Base-by-base conservation (phyloP, 805 yeast genomes). In the Suhomyces kilbournensis region DNA sequence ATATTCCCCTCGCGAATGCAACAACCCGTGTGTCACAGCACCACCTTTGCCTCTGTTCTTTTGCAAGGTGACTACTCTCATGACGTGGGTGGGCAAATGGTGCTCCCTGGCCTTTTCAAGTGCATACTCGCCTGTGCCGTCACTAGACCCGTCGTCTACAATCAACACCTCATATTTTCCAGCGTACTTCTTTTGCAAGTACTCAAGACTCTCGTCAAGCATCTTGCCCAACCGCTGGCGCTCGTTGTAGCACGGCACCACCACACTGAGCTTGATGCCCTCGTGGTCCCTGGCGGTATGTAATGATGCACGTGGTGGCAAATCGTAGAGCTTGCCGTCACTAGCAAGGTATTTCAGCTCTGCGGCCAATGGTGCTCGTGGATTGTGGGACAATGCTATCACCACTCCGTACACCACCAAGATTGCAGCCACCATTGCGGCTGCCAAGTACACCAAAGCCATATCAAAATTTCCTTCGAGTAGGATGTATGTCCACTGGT, bases 171-270 rank as follows among this genome's bases (percentile, higher is more conserved):
- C 99, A 78, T 82, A 90, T 44, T 68, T 62, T 1, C 65, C 56
- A 3, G 56, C 50, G 55, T 73, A 70, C 6, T 70, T 59, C 4
- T 52, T 28, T 38, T 75, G 64, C 54, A 93, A 71, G 57, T 78
- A 82, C 3, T 66, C 78, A 30, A 88, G 75, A 1, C 89, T 76
- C 51, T 90, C 97, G 48, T 80, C 82, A 39, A 90, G 70, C 94
- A 90, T 89, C 39, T 70, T 65, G 30, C 80, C 79, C 54, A 94
- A 78, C 50, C 99, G 78, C 12, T 74, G 67, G 1, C 86, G 84
- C 68, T 94, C 99, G 64, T 94, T 94, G 64, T 81, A 94, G 66
- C 97, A 90, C n/a, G 99, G 99, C 5, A 94, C 82, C 6, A 94
- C 91, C 23, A 94, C 85, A 23, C 94, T 83, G 43, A 93, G 61